Evolutionary conservation across 192 early-diverging fungal genomes (phyloP).

Genomic region (Spinellus fusiger): DNA sequence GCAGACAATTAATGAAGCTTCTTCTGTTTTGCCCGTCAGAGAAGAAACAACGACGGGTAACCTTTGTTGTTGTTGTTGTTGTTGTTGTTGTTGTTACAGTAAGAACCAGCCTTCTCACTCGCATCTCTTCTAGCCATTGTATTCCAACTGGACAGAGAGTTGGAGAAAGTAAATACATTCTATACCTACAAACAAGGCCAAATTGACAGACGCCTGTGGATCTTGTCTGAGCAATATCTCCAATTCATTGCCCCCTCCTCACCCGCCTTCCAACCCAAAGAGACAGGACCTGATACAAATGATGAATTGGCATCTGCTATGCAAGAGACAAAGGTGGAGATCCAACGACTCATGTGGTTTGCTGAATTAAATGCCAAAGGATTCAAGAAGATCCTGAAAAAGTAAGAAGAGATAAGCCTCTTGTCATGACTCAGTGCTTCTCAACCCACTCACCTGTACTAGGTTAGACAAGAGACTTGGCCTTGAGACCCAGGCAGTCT

Average conservation of each 20-base stretch:
- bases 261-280: not conserved
- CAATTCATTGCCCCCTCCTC: not conserved
- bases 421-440: not conserved
- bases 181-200: constrained; percentile 74
- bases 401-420: constrained; percentile 34
- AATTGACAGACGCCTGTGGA: constrained; percentile 62
- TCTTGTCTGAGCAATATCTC: constrained; percentile 44
- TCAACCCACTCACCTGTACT: constrained; percentile 6
- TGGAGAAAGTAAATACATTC: constrained; percentile 80
- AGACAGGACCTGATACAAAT: not conserved
- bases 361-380: constrained; percentile 46
- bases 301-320: constrained; percentile 41
- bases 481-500: constrained; percentile 29
- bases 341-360: constrained; percentile 46
- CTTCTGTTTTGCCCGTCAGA: constrained; percentile 10
- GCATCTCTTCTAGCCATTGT: constrained; percentile 60
- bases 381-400: constrained; percentile 52
- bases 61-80: not conserved
- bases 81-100: too few relatives aligned
- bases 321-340: constrained; percentile 37
- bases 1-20: constrained; percentile 61
- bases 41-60: constrained; percentile 37
- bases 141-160: constrained; percentile 75
- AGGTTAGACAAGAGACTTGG: constrained; percentile 46
- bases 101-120: too few relatives aligned